Percentiles rank a stretch among this genome's conserved stretches.
Evolutionary conservation across 2,329 filamentous ascomycete genomes (phyloP).

Genomic region (Sporothrix brunneoviolacea): DNA sequence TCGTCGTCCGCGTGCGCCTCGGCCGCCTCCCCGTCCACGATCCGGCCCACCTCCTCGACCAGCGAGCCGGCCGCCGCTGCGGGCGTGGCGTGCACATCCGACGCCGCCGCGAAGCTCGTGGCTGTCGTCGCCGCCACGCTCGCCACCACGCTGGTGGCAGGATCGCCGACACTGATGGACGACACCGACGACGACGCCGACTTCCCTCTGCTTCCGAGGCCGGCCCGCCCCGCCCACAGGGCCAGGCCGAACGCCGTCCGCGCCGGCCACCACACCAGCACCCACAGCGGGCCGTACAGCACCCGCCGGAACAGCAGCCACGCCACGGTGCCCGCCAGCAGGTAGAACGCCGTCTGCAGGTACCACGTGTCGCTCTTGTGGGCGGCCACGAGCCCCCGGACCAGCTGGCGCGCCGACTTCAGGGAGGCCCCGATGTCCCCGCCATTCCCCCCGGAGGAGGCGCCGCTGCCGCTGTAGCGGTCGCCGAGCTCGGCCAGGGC

Average conservation of each 20-base stretch:
- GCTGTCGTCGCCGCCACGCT: constrained; percentile 20
- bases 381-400: constrained; percentile 72
- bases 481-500: constrained; percentile 76
- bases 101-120: constrained; percentile 10
- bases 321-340: constrained; percentile 66
- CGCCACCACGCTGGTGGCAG: background rate
- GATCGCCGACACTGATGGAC: no score
- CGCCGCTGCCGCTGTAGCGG: constrained; percentile 66
- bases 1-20: constrained; percentile 27
- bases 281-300: constrained; percentile 84
- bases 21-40: constrained; percentile 35
- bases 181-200: constrained; percentile 21
- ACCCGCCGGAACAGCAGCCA: constrained; percentile 85
- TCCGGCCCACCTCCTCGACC: constrained; percentile 48
- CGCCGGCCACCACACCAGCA: constrained; percentile 72
- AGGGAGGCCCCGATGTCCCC: constrained; percentile 71
- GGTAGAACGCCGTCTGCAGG: constrained; percentile 79
- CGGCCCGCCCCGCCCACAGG: constrained; percentile 29
- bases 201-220: constrained; percentile 22
- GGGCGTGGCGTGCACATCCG: constrained; percentile 9
- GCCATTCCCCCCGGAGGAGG: constrained; percentile 61
- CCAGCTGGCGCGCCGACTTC: constrained; percentile 63
- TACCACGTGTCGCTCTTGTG: constrained; percentile 99
- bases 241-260: constrained; percentile 46
- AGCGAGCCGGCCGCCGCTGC: constrained; percentile 27